phyloP scores from a whole-genome alignment of 441 rosid genomes.

The Erodium texanum region DNA sequence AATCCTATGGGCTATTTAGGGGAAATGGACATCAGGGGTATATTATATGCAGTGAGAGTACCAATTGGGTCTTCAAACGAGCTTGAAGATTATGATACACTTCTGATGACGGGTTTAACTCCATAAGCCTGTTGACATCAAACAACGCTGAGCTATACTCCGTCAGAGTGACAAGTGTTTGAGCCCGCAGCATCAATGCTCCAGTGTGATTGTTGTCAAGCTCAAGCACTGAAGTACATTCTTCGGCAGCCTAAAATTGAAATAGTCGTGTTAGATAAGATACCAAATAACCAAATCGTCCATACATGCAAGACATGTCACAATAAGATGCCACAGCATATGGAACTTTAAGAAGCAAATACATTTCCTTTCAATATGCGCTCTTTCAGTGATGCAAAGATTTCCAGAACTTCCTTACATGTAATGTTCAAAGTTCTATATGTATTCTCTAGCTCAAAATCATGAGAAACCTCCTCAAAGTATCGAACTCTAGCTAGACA shows the following conservation, averaged over 20 bases:
- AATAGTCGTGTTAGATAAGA: slow-evolving; percentile 10
- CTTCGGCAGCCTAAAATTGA: slow-evolving; percentile 65
- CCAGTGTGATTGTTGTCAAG: slow-evolving; percentile 82
- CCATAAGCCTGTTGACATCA: slow-evolving; percentile 77
- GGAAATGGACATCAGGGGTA: background rate
- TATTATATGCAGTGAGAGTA: slow-evolving; percentile 15
- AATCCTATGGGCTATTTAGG: too few species aligned
- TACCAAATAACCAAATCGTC: background rate
- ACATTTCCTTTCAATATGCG: background rate
- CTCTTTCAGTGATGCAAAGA: background rate
- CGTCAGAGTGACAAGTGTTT: slow-evolving; percentile 70
- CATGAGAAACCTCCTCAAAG: background rate
- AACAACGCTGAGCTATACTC: slow-evolving; percentile 75
- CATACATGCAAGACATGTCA: background rate
- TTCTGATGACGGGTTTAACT: slow-evolving; percentile 70
- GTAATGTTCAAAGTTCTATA: background rate
- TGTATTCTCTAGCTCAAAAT: background rate
- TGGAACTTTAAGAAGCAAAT: background rate
- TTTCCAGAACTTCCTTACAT: background rate
- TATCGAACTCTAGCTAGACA: background rate
- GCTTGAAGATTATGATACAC: slow-evolving; percentile 69
- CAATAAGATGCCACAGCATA: background rate
- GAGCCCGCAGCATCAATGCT: slow-evolving; percentile 85
- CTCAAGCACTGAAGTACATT: slow-evolving; percentile 84
- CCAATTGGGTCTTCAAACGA: slow-evolving; percentile 86